These are phyloP conservation scores for Aspergillus hiratsukae DNA, from an alignment of 2,329 filamentous ascomycete genomes.

Conservation along the genomic window DNA sequence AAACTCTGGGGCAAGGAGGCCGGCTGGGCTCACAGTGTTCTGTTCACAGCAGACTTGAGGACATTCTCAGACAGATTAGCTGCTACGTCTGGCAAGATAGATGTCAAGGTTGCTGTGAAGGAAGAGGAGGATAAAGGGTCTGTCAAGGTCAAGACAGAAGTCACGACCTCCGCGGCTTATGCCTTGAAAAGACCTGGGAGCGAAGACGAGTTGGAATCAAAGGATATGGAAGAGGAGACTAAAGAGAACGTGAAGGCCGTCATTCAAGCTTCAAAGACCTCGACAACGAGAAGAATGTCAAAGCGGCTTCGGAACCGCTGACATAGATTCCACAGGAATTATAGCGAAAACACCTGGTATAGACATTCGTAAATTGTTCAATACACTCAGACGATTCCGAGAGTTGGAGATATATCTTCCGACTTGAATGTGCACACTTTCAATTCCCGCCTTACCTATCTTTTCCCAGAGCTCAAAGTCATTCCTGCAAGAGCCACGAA, in stretches of 20 bases:
- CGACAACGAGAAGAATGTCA: conserved; percentile 25
- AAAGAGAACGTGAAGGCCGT: conserved; percentile 14
- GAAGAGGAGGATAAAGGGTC: conserved; percentile 23
- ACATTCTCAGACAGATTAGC: conserved; percentile 69
- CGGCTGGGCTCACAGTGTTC: conserved; percentile 94
- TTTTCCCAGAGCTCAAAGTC: neutral
- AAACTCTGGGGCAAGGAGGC: conserved; percentile 87
- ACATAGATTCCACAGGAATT: neutral
- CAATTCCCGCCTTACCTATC: neutral
- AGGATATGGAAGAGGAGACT: conserved; percentile 17
- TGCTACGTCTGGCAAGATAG: conserved; percentile 34
- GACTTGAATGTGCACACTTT: neutral
- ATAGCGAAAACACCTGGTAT: neutral
- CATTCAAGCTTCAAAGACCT: conserved; percentile 19
- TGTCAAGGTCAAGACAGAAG: conserved; percentile 23
- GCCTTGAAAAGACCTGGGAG: conserved; percentile 21
- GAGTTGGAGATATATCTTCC: too few relatives aligned
- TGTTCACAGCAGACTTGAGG: conserved; percentile 89
- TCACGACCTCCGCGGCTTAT: conserved; percentile 20
- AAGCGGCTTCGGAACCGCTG: conserved; percentile 25
- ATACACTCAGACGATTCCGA: neutral
- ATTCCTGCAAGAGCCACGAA: neutral
- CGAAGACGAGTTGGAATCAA: conserved; percentile 18
- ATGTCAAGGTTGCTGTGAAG: conserved; percentile 25
- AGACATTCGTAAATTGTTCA: neutral